Conservation (phyloP, 352 stramenopile species). For the Pythium aquatile region DNA sequence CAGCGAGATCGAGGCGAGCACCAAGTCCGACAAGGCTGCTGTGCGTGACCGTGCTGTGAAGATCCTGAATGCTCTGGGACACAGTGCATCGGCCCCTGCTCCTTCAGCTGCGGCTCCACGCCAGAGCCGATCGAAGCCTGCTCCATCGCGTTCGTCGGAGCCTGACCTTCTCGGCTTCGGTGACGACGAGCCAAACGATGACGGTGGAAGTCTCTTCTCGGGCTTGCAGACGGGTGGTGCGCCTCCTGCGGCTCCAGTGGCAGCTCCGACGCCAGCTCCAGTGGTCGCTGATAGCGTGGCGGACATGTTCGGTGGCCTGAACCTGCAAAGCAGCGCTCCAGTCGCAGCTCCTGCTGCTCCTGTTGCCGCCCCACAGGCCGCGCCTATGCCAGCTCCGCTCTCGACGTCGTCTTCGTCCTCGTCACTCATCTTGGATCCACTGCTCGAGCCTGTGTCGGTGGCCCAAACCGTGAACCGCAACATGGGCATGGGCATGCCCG, state of each 20-base stretch:
- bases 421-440: constrained; percentile 62
- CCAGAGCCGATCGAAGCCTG: constrained; percentile 21
- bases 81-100: constrained; percentile 34
- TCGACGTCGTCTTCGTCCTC: constrained; percentile 30
- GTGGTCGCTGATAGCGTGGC: constrained; percentile 18
- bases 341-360: constrained; percentile 25
- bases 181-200: constrained; percentile 34
- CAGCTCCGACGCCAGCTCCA: constrained; percentile 8
- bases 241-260: constrained; percentile 9
- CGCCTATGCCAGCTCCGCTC: constrained; percentile 9
- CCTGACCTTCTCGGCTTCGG: constrained; percentile 77
- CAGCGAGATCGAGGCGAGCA: constrained; percentile 69
- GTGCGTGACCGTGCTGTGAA: constrained; percentile 78
- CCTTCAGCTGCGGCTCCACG: constrained; percentile 22
- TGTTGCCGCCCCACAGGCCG: constrained; percentile 10
- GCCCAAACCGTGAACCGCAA: constrained; percentile 28
- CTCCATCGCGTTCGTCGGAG: constrained; percentile 33
- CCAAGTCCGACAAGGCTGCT: constrained; percentile 73
- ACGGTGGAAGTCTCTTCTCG: constrained; percentile 51
- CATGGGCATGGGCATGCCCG: constrained; percentile 36
- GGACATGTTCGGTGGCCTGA: constrained; percentile 81
- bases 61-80: constrained; percentile 58
- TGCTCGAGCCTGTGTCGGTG: constrained; percentile 57
- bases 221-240: constrained; percentile 45
- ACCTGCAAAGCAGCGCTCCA: constrained; percentile 50